These are phyloP conservation scores for Lunasporangiospora selenospora DNA, from an alignment of 192 early-diverging fungal genomes.

Conservation along the genomic window DNA sequence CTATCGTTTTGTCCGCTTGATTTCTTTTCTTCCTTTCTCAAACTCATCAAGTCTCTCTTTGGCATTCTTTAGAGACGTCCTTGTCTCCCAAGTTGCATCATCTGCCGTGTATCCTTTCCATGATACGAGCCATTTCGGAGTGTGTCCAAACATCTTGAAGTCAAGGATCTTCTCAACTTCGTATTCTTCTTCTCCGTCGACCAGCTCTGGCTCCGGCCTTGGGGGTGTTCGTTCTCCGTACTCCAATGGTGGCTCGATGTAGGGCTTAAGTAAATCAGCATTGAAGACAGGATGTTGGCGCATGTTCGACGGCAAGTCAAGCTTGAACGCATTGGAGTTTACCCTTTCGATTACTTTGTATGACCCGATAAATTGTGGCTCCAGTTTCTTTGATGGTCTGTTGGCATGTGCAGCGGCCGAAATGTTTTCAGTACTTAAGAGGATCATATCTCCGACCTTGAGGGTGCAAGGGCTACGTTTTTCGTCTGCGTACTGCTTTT, in stretches of 20 bases:
- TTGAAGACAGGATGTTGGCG: constrained; percentile 3
- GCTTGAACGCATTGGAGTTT: constrained; percentile 4
- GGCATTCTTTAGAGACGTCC: background rate
- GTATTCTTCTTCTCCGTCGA: constrained; percentile 1
- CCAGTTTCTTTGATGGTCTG: background rate
- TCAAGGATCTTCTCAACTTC: constrained; percentile 3
- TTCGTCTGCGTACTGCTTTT: background rate
- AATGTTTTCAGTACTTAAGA: constrained; percentile 6
- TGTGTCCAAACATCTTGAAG: background rate
- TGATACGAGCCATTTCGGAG: background rate
- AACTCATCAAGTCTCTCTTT: background rate
- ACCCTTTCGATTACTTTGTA: constrained; percentile 20
- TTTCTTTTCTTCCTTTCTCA: background rate
- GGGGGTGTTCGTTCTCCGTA: background rate
- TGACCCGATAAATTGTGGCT: constrained; percentile 8
- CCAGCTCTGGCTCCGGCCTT: background rate
- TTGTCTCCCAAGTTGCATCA: constrained; percentile 1
- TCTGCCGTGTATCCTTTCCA: constrained; percentile 1
- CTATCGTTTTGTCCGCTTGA: too few species aligned
- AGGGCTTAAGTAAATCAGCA: background rate
- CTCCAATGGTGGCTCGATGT: background rate
- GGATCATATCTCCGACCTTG: background rate
- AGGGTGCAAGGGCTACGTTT: background rate
- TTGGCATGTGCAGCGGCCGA: background rate
- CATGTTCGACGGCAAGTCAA: constrained; percentile 1